Percentiles rank a stretch among this genome's conserved stretches.
Evolutionary conservation across 176 grass and related monocot species (phyloP).

Genomic region (Eleusine indica): DNA sequence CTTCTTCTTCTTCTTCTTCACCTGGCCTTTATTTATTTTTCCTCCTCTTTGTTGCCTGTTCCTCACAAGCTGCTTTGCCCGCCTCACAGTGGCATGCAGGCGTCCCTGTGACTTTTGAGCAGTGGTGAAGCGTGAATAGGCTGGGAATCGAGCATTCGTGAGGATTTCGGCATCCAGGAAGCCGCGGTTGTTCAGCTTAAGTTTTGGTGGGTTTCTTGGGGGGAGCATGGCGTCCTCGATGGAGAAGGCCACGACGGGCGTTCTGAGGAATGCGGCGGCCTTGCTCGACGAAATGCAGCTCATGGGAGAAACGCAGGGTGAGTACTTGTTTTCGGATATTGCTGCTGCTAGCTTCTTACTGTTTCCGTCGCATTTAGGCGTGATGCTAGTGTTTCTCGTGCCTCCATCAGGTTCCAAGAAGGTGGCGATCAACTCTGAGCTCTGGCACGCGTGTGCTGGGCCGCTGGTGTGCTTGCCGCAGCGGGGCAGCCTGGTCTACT

Average conservation of each 20-base stretch:
- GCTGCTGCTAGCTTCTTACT: too few relatives aligned
- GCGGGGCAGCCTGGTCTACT: constrained; percentile 85
- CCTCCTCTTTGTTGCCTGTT: constrained; percentile 9
- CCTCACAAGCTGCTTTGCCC: constrained; percentile 10
- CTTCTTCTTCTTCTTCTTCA: constrained; percentile 16
- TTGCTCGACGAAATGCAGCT: constrained; percentile 99
- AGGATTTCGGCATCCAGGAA: not conserved
- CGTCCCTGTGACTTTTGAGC: not conserved
- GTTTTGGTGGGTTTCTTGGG: not conserved
- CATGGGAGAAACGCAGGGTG: constrained; percentile 70
- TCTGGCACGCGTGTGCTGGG: constrained; percentile 97
- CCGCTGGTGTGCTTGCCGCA: constrained; percentile 87
- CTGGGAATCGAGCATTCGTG: not conserved
- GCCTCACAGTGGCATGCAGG: constrained; percentile 39
- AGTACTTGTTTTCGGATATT: not conserved
- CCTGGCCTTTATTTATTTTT: constrained; percentile 26
- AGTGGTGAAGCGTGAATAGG: constrained; percentile 1
- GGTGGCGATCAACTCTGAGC: constrained; percentile 91
- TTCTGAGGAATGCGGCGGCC: constrained; percentile 65
- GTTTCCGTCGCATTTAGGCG: not conserved
- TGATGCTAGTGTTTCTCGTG: constrained; percentile 7
- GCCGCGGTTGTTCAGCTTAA: not conserved
- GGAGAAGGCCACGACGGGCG: constrained; percentile 56
- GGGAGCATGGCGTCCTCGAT: constrained; percentile 53
- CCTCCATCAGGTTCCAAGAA: constrained; percentile 63